Percentiles rank a stretch among this genome's conserved stretches.
phyloP scores from a whole-genome alignment of 192 early-diverging fungal genomes.

The Rhizoclosmatium globosum region DNA sequence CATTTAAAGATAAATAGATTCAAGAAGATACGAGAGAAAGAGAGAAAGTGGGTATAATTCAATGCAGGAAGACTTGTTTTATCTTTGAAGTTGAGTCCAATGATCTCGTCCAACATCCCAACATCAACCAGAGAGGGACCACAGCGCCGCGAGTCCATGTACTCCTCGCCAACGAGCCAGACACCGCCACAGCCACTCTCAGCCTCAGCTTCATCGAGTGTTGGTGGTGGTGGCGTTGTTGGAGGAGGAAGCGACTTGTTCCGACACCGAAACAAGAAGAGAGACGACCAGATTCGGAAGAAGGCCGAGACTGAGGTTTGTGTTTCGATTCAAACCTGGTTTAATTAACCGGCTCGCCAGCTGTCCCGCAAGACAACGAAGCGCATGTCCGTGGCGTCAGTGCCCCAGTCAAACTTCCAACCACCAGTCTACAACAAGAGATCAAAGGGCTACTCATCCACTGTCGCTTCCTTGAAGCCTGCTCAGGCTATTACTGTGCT shows the following conservation, averaged over 20 bases:
- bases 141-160: no score
- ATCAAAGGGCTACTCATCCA: conserved; percentile 61
- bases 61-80: no score
- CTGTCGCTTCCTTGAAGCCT: conserved; percentile 91
- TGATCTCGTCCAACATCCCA: background rate
- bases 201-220: background rate
- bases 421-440: background rate
- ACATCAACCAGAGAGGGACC: no score
- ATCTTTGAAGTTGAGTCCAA: background rate
- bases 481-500: conserved; percentile 83
- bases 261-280: conserved; percentile 48
- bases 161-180: background rate
- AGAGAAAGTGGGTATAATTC: no score
- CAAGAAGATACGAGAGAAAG: no score
- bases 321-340: no score
- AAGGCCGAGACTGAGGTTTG: conserved; percentile 59
- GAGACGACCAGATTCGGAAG: conserved; percentile 60
- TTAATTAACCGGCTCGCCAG: background rate
- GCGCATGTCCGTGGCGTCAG: conserved; percentile 30
- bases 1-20: no score
- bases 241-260: conserved; percentile 21
- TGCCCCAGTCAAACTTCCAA: background rate
- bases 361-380: conserved; percentile 24
- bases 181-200: background rate
- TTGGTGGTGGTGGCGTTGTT: background rate